These are phyloP conservation scores for Dendrocalamus latiflorus DNA, from an alignment of 202 grass and related monocot genomes.

Conservation along the genomic window DNA sequence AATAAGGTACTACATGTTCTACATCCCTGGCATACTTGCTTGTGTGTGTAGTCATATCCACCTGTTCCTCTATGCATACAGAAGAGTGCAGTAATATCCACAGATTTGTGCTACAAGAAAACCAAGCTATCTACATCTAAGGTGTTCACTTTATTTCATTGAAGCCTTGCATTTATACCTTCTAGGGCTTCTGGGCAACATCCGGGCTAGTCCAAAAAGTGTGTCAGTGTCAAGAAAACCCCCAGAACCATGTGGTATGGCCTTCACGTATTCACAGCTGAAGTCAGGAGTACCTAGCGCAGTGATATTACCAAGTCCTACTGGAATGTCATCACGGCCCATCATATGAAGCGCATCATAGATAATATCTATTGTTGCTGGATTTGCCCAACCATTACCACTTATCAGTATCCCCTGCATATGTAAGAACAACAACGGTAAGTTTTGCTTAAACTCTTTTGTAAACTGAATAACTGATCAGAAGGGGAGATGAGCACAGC, in stretches of 20 bases:
- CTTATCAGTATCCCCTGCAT: slow-evolving; percentile 56
- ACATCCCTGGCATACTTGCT: neutral
- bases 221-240: slow-evolving; percentile 66
- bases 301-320: slow-evolving; percentile 61
- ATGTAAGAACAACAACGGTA: neutral
- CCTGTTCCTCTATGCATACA: neutral
- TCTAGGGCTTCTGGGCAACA: slow-evolving; percentile 63
- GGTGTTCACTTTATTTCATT: neutral
- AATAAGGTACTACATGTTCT: neutral
- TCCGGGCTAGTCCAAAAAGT: slow-evolving; percentile 58
- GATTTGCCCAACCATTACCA: slow-evolving; percentile 69
- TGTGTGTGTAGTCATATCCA: neutral
- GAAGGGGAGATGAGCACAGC: neutral
- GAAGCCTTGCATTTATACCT: slow-evolving; percentile 36
- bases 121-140: neutral
- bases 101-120: neutral
- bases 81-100: neutral
- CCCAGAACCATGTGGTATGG: slow-evolving; percentile 60
- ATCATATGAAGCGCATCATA: slow-evolving; percentile 81
- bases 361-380: slow-evolving; percentile 62
- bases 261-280: slow-evolving; percentile 55
- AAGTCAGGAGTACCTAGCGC: slow-evolving; percentile 42
- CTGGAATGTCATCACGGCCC: slow-evolving; percentile 75
- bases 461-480: neutral
- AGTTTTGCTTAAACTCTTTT: neutral